Evolutionary conservation across 768 basidiomycete genomes (phyloP).

Genomic region (Scleroderma citrinum): DNA sequence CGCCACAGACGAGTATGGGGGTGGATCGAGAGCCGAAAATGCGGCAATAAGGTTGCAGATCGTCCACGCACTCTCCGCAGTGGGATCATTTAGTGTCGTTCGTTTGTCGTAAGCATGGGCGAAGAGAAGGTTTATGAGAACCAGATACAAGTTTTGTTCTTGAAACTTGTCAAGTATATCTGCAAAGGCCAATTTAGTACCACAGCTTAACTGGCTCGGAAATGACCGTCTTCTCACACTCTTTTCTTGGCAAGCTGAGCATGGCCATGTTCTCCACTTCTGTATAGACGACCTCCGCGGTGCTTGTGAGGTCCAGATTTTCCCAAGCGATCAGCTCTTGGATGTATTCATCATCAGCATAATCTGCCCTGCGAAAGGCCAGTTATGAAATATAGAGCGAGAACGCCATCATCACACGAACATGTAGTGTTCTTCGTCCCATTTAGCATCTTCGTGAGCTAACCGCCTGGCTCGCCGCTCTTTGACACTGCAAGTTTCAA

Average conservation of each 20-base stretch:
- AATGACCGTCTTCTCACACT: constrained; percentile 40
- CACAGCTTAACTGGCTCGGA: background rate
- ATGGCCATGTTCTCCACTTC: constrained; percentile 68
- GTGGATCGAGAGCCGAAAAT: constrained; percentile 79
- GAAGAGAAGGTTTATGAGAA: constrained; percentile 66
- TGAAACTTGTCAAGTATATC: constrained; percentile 57
- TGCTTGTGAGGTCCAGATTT: constrained; percentile 42
- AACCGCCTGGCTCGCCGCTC: constrained; percentile 52
- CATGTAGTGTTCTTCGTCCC: constrained; percentile 84
- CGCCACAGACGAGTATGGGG: constrained; percentile 36
- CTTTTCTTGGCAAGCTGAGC: constrained; percentile 48
- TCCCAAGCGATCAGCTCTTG: constrained; percentile 63
- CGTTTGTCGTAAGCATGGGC: constrained; percentile 78
- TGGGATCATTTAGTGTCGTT: constrained; percentile 74
- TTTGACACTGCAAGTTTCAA: constrained; percentile 45
- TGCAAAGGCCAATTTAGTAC: constrained; percentile 21
- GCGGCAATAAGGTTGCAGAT: constrained; percentile 64
- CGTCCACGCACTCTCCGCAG: constrained; percentile 87
- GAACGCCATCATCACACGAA: constrained; percentile 26
- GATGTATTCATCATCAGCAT: constrained; percentile 69
- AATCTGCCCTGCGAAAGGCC: constrained; percentile 67
- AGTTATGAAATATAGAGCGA: constrained; percentile 1
- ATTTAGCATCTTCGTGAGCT: constrained; percentile 67
- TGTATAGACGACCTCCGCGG: constrained; percentile 46
- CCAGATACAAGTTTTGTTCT: constrained; percentile 59